phyloP scores from a whole-genome alignment of 306 rosid genomes.

The Vachellia collinsii region DNA sequence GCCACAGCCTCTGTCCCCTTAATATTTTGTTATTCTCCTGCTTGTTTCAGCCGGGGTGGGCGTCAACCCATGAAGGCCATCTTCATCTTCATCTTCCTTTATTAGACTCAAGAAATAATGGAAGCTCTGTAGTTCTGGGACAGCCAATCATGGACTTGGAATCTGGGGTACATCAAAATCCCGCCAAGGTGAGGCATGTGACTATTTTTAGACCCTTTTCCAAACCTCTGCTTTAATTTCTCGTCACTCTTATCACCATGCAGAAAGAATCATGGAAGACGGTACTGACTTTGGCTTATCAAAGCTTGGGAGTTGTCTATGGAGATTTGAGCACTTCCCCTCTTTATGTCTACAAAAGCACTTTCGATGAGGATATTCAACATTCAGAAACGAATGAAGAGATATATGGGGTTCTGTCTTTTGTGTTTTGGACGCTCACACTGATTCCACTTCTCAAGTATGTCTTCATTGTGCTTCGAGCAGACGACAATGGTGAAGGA shows the following conservation, averaged over 20 bases:
- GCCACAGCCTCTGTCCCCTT: constrained; percentile 36
- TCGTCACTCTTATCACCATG: constrained; percentile 26
- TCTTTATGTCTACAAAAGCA: constrained; percentile 81
- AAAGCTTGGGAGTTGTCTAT: constrained; percentile 94
- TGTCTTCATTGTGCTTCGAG: constrained; percentile 93
- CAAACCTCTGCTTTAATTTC: constrained; percentile 36
- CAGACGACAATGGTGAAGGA: constrained; percentile 98
- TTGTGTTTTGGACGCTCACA: constrained; percentile 94
- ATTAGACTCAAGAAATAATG: constrained; percentile 45
- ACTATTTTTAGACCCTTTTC: not conserved
- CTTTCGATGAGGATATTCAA: constrained; percentile 88
- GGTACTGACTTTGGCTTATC: constrained; percentile 80
- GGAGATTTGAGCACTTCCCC: constrained; percentile 97
- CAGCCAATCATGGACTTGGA: constrained; percentile 75
- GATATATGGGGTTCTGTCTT: constrained; percentile 86
- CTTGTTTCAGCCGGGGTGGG: constrained; percentile 49
- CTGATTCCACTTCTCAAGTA: constrained; percentile 80
- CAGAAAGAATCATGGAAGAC: constrained; percentile 93
- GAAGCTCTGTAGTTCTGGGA: constrained; percentile 39
- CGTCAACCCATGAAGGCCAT: constrained; percentile 40
- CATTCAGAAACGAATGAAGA: constrained; percentile 94
- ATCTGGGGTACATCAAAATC: constrained; percentile 55
- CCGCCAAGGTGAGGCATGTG: constrained; percentile 65
- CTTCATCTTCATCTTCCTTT: constrained; percentile 35
- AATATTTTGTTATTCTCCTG: constrained; percentile 30